Conservation (phyloP, 345 rosid species). For the Eucalyptus marginata region DNA sequence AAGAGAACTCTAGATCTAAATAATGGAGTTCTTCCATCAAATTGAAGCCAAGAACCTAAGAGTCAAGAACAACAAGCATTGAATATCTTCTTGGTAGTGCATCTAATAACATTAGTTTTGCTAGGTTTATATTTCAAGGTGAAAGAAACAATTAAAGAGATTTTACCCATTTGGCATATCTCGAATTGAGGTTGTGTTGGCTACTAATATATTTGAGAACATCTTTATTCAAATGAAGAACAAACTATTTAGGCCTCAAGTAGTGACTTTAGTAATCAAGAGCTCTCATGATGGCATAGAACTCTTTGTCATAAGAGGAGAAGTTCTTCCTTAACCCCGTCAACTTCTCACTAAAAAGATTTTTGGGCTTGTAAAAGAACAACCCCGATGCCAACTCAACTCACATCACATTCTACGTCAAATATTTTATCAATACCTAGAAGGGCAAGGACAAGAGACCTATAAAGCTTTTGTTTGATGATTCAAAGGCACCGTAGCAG, state of each 20-base stretch:
- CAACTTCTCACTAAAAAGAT: fast-evolving
- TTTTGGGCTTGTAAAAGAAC: not conserved
- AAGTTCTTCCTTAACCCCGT: not conserved
- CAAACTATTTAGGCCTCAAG: not conserved
- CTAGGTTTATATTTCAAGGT: not conserved
- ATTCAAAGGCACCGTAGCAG: not conserved
- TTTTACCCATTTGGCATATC: not conserved
- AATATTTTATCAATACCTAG: not conserved
- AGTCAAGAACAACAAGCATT: not conserved
- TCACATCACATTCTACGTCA: not conserved
- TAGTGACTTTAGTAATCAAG: not conserved
- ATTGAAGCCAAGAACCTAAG: not conserved
- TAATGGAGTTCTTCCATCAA: not conserved
- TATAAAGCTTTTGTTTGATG: not conserved
- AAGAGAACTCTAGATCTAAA: not conserved
- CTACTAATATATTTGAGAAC: not conserved
- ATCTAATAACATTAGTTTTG: not conserved
- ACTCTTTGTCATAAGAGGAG: not conserved
- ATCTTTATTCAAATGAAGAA: not conserved
- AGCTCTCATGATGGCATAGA: not conserved
- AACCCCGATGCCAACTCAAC: not conserved
- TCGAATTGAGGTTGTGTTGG: not conserved
- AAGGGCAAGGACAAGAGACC: not conserved
- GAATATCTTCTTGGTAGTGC: not conserved
- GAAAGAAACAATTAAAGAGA: not conserved